Evolutionary conservation across 371 early-diverging fungal genomes (phyloP).

Genomic region (Actinomortierella wolfii): DNA sequence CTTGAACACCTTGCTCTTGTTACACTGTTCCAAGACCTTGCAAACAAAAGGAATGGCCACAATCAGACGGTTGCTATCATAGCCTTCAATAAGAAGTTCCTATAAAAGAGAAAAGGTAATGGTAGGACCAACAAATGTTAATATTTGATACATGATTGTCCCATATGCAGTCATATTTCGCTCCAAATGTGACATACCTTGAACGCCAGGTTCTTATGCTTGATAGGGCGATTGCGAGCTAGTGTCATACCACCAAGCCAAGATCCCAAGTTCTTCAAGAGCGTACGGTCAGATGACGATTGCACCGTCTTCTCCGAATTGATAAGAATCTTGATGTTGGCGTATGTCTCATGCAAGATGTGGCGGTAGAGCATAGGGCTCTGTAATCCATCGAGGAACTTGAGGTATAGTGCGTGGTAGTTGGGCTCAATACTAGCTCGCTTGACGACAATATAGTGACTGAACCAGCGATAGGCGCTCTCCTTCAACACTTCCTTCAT

Average conservation of each 20-base stretch:
- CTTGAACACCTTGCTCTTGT: slow-evolving; percentile 83
- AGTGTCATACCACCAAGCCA: slow-evolving; percentile 98
- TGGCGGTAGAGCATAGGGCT: slow-evolving; percentile 64
- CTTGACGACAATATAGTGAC: slow-evolving; percentile 91
- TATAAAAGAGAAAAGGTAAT: slow-evolving; percentile 27
- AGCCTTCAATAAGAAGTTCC: slow-evolving; percentile 92
- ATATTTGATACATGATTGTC: no score
- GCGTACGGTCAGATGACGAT: slow-evolving; percentile 86
- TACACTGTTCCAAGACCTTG: slow-evolving; percentile 92
- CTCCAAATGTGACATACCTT: slow-evolving; percentile 79
- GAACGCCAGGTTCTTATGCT: slow-evolving; percentile 90
- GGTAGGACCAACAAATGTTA: background rate
- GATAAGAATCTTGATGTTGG: slow-evolving; percentile 84
- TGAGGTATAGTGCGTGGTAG: slow-evolving; percentile 86
- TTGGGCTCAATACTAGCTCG: slow-evolving; percentile 95
- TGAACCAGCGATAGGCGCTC: slow-evolving; percentile 85
- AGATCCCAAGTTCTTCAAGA: slow-evolving; percentile 93
- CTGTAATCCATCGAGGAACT: slow-evolving; percentile 74
- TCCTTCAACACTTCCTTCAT: slow-evolving; percentile 72
- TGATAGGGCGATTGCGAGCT: slow-evolving; percentile 91
- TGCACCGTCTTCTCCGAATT: slow-evolving; percentile 93
- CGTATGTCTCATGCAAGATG: slow-evolving; percentile 88
- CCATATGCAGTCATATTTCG: no score
- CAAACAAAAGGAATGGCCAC: slow-evolving; percentile 98
- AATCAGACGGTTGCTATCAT: slow-evolving; percentile 82